phyloP scores from a whole-genome alignment of 805 yeast species.

The Nakazawaea molendinolei region DNA sequence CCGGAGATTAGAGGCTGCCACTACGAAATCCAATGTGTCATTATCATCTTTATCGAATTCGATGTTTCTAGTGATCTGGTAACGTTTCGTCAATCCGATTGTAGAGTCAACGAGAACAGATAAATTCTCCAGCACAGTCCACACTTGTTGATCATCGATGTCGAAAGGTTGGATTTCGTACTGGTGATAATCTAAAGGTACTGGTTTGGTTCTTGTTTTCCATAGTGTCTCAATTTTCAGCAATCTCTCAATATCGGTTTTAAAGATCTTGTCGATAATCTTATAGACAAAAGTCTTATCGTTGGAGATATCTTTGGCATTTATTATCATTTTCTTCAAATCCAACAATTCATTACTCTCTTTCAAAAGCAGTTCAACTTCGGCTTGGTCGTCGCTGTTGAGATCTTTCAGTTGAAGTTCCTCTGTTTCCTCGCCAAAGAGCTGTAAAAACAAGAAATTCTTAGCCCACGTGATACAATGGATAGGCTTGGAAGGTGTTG shows the following conservation, averaged over 20 bases:
- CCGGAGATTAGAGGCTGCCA: constrained; percentile 76
- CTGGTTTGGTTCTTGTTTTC: constrained; percentile 67
- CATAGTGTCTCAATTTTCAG: constrained; percentile 67
- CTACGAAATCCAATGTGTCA: constrained; percentile 84
- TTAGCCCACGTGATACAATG: constrained; percentile 99
- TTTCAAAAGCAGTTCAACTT: constrained; percentile 53
- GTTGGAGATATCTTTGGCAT: constrained; percentile 13
- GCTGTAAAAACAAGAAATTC: constrained; percentile 74
- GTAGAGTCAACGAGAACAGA: constrained; percentile 48
- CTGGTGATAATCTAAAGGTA: constrained; percentile 37
- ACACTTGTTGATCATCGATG: constrained; percentile 35
- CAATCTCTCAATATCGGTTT: constrained; percentile 73
- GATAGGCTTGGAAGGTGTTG: constrained; percentile 93
- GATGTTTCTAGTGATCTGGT: constrained; percentile 29
- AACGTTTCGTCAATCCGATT: constrained; percentile 43
- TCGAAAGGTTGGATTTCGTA: constrained; percentile 16
- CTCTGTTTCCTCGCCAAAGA: constrained; percentile 51
- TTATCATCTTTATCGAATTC: constrained; percentile 93
- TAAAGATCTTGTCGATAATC: constrained; percentile 56
- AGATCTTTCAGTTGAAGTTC: constrained; percentile 28
- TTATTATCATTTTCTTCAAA: constrained; percentile 31
- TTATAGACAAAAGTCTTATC: constrained; percentile 28
- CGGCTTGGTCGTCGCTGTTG: constrained; percentile 61
- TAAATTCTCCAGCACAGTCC: constrained; percentile 62
- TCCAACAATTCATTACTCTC: constrained; percentile 63